Percentiles rank a stretch among this genome's conserved stretches.
phyloP scores from a whole-genome alignment of 163 green algal genomes.

The Scenedesmus sp. region DNA sequence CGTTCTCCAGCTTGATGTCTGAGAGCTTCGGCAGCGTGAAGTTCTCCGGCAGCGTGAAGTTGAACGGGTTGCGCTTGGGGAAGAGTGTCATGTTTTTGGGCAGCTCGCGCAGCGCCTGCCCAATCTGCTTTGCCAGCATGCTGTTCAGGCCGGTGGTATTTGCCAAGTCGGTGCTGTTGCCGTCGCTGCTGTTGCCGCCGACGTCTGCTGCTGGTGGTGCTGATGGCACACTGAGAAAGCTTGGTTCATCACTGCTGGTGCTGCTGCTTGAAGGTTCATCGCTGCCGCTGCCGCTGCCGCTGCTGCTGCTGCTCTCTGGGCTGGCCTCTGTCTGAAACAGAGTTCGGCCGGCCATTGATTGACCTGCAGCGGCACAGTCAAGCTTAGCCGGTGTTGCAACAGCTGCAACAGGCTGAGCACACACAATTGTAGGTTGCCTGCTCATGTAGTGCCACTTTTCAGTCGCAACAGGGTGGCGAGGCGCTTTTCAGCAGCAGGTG shows the following conservation, averaged over 20 bases:
- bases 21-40: constrained; percentile 33
- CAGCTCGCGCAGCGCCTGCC: neutral
- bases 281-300: neutral
- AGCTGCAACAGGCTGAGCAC: neutral
- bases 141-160: neutral
- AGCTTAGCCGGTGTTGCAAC: neutral
- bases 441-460: neutral
- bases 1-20: constrained; percentile 17
- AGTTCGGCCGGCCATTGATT: neutral
- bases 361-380: neutral
- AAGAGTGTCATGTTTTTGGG: constrained; percentile 19
- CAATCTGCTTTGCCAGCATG: constrained; percentile 7
- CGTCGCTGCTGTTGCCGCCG: neutral
- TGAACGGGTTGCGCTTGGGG: constrained; percentile 3
- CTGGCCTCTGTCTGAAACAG: constrained; percentile 7
- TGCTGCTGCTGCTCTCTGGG: neutral
- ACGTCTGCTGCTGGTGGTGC: neutral
- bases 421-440: neutral
- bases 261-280: neutral
- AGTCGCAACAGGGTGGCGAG: neutral
- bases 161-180: neutral
- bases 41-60: constrained; percentile 25
- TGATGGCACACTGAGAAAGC: neutral
- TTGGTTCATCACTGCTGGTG: neutral
- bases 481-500: neutral